Conservation (phyloP, 768 basidiomycete species). For the Podaxis sp. region DNA sequence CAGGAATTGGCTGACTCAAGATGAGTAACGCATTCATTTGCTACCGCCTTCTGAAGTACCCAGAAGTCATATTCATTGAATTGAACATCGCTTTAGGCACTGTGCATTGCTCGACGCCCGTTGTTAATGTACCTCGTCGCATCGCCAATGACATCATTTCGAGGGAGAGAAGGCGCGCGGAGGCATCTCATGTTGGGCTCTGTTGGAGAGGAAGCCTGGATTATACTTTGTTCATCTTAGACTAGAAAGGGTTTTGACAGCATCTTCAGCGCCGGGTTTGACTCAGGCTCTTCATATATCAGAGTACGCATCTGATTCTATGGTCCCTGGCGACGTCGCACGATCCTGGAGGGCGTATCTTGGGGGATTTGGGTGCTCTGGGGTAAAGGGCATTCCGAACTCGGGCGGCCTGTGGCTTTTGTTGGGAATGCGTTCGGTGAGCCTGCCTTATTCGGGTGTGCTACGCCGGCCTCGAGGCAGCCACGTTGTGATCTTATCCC, state of each 20-base stretch:
- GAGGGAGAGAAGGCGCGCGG: not conserved
- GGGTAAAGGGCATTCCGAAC: slow-evolving; percentile 17
- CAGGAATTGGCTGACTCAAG: slow-evolving; percentile 7
- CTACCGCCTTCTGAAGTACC: not conserved
- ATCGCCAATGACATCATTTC: not conserved
- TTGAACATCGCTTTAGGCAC: not conserved
- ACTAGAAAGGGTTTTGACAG: not conserved
- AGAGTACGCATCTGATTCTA: not conserved
- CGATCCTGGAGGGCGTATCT: not conserved
- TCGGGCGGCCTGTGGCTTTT: slow-evolving; percentile 10
- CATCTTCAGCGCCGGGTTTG: slow-evolving; percentile 7
- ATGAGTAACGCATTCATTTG: not conserved
- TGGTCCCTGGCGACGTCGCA: not conserved
- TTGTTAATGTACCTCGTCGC: not conserved
- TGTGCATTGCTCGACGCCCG: not conserved
- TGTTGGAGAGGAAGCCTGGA: not conserved
- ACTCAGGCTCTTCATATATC: not conserved
- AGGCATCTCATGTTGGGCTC: not conserved
- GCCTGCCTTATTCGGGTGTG: slow-evolving; percentile 2
- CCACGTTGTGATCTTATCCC: slow-evolving; percentile 50
- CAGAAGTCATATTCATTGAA: not conserved
- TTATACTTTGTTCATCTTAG: slow-evolving; percentile 1
- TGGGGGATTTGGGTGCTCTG: not conserved
- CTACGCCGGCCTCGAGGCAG: slow-evolving; percentile 36
- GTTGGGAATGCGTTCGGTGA: slow-evolving; percentile 8